phyloP scores from a whole-genome alignment of 257 asterid species.

The Solanum piurae region DNA sequence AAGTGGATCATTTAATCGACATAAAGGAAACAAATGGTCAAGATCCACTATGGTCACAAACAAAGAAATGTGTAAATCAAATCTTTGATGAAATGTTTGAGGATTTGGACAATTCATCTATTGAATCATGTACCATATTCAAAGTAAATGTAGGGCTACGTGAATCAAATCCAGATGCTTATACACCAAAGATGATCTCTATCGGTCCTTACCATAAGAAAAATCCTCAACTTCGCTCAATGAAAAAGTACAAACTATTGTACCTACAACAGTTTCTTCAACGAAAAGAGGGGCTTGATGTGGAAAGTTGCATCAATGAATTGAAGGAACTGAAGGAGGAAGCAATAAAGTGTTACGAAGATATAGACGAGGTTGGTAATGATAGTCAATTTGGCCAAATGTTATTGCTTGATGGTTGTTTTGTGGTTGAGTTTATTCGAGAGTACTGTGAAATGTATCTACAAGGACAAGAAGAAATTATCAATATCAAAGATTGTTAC shows the following conservation, averaged over 20 bases:
- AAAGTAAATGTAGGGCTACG: neutral
- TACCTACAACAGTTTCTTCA: neutral
- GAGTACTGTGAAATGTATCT: neutral
- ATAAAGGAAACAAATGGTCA: too few species aligned
- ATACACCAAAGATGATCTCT: constrained; percentile 1
- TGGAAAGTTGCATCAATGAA: neutral
- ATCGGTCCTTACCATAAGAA: constrained; percentile 8
- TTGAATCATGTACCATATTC: neutral
- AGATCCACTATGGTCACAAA: too few species aligned
- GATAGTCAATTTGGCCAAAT: too few species aligned
- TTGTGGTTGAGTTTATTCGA: neutral
- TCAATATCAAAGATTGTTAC: too few species aligned
- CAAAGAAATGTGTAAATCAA: too few species aligned
- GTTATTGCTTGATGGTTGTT: neutral
- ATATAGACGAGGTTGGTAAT: neutral
- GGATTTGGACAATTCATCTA: neutral
- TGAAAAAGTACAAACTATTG: neutral
- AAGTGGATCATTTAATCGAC: too few species aligned
- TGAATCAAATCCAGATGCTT: neutral
- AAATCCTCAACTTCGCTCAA: neutral
- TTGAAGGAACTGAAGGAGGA: neutral
- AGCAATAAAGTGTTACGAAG: neutral
- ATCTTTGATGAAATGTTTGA: neutral
- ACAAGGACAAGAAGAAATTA: neutral
- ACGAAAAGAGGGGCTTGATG: neutral